phyloP scores from a whole-genome alignment of 2,329 filamentous ascomycete species.

The Monilinia laxa region DNA sequence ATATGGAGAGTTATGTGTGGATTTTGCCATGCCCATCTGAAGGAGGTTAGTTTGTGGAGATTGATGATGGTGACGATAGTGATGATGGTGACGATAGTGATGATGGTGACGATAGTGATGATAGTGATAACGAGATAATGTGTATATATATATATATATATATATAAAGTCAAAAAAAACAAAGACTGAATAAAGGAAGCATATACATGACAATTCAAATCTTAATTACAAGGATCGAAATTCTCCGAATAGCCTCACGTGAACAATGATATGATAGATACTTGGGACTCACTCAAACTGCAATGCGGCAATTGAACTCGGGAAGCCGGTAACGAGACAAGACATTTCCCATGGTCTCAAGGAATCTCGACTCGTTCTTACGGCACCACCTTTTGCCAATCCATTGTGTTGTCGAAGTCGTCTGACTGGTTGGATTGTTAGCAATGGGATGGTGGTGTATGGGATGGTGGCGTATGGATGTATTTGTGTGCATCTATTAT shows the following conservation, averaged over 20 bases:
- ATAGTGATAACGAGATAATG: no score
- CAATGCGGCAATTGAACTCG: conserved; percentile 79
- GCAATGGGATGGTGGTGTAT: background rate
- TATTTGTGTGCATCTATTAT: no score
- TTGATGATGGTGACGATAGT: no score
- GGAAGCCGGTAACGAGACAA: conserved; percentile 82
- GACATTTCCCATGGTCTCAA: conserved; percentile 91
- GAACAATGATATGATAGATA: background rate
- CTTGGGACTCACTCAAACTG: conserved; percentile 76
- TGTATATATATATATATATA: no score
- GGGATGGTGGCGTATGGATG: background rate
- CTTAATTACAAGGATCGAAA: no score
- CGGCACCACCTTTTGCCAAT: conserved; percentile 74
- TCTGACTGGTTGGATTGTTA: conserved; percentile 48
- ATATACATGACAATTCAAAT: background rate
- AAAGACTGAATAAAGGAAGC: background rate
- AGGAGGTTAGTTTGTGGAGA: background rate
- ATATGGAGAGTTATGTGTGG: conserved; percentile 80
- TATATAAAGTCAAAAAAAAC: background rate
- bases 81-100: no score
- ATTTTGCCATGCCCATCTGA: conserved; percentile 89
- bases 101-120: background rate
- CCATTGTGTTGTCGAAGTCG: conserved; percentile 94
- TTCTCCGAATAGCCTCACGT: background rate
- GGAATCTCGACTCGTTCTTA: conserved; percentile 64